A percentile compares a stretch with the other conserved stretches of the same genome.
Conservation (phyloP, 768 basidiomycete species). For the Lactarius indigo region DNA sequence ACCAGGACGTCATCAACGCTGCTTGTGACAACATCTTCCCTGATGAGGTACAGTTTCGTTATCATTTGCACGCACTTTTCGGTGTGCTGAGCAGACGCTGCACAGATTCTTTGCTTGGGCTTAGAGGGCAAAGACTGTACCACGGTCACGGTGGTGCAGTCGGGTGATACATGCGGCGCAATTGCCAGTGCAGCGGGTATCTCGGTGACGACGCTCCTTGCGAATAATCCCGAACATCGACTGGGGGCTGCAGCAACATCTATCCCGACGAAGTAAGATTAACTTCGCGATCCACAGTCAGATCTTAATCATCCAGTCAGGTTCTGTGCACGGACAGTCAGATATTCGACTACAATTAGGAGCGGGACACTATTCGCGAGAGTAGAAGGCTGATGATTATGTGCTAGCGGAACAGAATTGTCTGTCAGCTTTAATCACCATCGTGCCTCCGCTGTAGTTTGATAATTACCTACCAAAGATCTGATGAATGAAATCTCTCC, state of each 20-base stretch:
- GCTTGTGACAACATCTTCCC: conserved; percentile 52
- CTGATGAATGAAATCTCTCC: too few species aligned
- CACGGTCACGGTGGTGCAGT: conserved; percentile 43
- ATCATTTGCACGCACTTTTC: not conserved
- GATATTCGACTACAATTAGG: not conserved
- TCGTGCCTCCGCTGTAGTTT: not conserved
- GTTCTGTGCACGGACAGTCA: not conserved
- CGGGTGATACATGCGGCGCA: conserved; percentile 48
- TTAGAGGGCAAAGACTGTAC: conserved; percentile 52
- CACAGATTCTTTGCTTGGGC: conserved; percentile 50
- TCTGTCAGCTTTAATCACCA: not conserved
- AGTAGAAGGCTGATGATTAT: not conserved
- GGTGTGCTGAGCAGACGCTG: not conserved
- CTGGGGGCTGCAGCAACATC: conserved; percentile 53
- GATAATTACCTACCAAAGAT: too few species aligned
- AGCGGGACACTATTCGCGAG: not conserved
- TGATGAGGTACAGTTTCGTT: conserved; percentile 40
- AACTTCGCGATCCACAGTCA: not conserved
- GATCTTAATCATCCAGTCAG: not conserved
- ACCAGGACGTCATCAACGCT: conserved; percentile 45
- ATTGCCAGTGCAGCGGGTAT: conserved; percentile 42
- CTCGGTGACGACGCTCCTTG: conserved; percentile 51
- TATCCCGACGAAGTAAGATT: conserved; percentile 66
- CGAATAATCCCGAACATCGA: conserved; percentile 77
- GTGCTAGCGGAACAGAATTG: not conserved